Base-by-base conservation (phyloP, 805 yeast species). In the Kodamaea nitidulidarum region DNA sequence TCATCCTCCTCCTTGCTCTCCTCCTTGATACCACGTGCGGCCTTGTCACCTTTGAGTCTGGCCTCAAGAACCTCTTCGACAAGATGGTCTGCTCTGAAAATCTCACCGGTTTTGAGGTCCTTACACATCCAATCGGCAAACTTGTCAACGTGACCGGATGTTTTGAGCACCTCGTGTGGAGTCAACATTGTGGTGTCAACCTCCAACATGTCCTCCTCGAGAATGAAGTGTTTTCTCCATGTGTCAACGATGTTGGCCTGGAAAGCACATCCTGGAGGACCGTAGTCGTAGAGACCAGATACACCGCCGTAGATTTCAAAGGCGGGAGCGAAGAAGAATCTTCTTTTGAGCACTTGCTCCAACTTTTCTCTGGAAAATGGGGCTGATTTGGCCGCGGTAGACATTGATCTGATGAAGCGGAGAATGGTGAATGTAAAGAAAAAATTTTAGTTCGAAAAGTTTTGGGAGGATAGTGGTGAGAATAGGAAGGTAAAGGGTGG, bases 101-200 rank as follows among this genome's bases (percentile, higher is more conserved):
- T 93, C 70, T 93, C 99, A 51, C 98, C 98, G 29, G 96, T 86
- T 61, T 86, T 86, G 56, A 80, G 71, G 66, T 93, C 99, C 56
- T 85, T 81, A 67, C 96, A 88, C 98, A 93, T 93, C 96, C 96
- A 93, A 66, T 93, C 99, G 50, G 97, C 87, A 61, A 93, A 93
- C 73, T 93, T 93, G 65, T 93, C 99, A 49, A 93, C 98, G 65
- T 93, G 99, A 54, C 99, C 99, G 36, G 98, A 91, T 32, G 98
- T 95, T 72, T 95, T 95, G 63, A 93, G 75, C 25, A 93, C 98
- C 63, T 95, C 98, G 58, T 87, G 81, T 11, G 99, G 99, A 35
- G 99, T 93, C 67, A 93, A 73, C 90, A 93, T 90, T 43, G 98
- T 88, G 66, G 95, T 82, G 71, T 95, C 98, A 46, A 93, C 97